A percentile compares a stretch with the other conserved stretches of the same genome.
Evolutionary conservation across 495 filamentous ascomycete species (phyloP).

Genomic region (Cetradonia linearis): DNA sequence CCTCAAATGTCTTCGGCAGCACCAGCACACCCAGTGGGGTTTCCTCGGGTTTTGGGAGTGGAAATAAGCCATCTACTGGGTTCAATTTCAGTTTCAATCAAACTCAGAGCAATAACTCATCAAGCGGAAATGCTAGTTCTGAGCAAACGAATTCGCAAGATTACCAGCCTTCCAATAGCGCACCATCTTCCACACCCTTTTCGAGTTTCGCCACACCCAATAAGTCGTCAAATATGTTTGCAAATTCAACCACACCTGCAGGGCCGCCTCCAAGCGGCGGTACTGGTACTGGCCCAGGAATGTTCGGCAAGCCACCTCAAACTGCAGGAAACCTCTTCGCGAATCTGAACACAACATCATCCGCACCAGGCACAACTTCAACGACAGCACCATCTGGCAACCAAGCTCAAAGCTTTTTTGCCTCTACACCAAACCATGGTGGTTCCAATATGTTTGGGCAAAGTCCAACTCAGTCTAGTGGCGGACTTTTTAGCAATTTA

Average conservation of each 20-base stretch:
- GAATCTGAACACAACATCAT: neutral
- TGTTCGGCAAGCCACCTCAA: constrained; percentile 17
- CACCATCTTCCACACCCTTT: constrained; percentile 26
- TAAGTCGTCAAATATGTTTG: constrained; percentile 28
- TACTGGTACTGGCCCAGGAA: constrained; percentile 7
- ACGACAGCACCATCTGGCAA: constrained; percentile 18
- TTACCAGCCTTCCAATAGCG: constrained; percentile 22
- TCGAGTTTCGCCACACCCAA: constrained; percentile 34
- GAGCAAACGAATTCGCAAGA: constrained; percentile 26
- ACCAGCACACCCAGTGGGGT: constrained; percentile 23
- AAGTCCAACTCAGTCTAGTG: constrained; percentile 17
- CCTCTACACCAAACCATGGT: constrained; percentile 13
- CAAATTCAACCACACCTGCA: constrained; percentile 33
- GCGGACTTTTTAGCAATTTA: constrained; percentile 18
- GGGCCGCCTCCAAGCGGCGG: constrained; percentile 29
- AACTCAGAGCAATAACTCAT: constrained; percentile 17
- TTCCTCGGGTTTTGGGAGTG: constrained; percentile 30
- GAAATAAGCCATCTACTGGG: constrained; percentile 12
- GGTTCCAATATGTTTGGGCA: constrained; percentile 20
- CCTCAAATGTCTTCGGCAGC: constrained; percentile 10
- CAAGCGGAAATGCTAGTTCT: constrained; percentile 36
- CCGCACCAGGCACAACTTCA: neutral
- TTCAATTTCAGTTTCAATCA: constrained; percentile 9
- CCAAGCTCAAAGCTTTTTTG: constrained; percentile 14
- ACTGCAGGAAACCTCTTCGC: constrained; percentile 11